Conservation (phyloP, 2,329 filamentous ascomycete genomes). For the Lachnellula arida region DNA sequence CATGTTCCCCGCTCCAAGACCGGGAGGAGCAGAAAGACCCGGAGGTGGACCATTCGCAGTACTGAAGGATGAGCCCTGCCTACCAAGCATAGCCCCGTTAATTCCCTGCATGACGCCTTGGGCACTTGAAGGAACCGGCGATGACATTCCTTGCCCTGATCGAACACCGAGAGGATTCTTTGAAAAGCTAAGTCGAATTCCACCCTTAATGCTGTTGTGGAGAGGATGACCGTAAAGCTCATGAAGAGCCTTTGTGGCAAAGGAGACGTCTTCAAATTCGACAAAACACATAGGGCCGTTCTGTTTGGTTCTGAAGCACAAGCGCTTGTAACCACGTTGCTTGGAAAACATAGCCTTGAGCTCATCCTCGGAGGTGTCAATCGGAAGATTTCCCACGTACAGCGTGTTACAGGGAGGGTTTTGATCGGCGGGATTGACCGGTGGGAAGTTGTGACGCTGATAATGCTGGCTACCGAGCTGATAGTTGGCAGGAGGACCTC, state of each 20-base stretch:
- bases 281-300: constrained; percentile 99
- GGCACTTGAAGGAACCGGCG: constrained; percentile 38
- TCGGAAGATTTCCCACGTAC: constrained; percentile 93
- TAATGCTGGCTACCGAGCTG: constrained; percentile 54
- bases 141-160: constrained; percentile 55
- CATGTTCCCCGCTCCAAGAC: constrained; percentile 45
- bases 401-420: constrained; percentile 97
- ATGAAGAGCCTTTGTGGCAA: constrained; percentile 84
- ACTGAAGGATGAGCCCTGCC: constrained; percentile 25
- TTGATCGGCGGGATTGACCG: constrained; percentile 90
- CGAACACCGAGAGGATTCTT: constrained; percentile 95
- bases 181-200: constrained; percentile 92
- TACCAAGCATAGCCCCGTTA: constrained; percentile 50
- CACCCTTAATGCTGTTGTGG: constrained; percentile 90
- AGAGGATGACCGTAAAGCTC: constrained; percentile 84
- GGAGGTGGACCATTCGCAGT: constrained; percentile 66
- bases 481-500: constrained; percentile 43
- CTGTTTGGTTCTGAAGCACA: constrained; percentile 91
- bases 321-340: constrained; percentile 88
- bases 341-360: constrained; percentile 90
- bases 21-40: constrained; percentile 71
- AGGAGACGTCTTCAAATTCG: constrained; percentile 91
- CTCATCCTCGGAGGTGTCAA: constrained; percentile 91
- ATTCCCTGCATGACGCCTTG: constrained; percentile 47
- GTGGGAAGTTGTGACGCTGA: constrained; percentile 66